These are phyloP conservation scores for Clonostachys solani DNA, from an alignment of 2,329 filamentous ascomycete genomes.

Conservation along the genomic window DNA sequence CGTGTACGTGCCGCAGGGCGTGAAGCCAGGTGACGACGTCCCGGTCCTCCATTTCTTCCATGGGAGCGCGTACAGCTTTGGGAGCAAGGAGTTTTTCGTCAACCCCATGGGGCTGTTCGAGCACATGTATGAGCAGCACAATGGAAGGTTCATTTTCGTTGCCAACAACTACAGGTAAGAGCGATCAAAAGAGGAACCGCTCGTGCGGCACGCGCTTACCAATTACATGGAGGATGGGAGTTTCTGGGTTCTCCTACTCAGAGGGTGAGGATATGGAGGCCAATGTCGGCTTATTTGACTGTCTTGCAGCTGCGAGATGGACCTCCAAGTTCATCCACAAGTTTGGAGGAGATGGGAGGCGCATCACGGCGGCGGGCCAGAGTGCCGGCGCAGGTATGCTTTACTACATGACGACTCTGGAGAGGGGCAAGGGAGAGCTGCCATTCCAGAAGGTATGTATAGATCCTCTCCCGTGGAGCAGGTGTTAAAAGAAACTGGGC, in stretches of 20 bases:
- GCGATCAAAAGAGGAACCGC: no score
- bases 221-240: conserved; percentile 3
- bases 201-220: not conserved
- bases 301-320: conserved; percentile 22
- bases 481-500: no score
- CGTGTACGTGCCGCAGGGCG: conserved; percentile 10
- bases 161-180: conserved; percentile 11
- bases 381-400: conserved; percentile 37
- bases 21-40: conserved; percentile 9
- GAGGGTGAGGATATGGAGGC: conserved; percentile 8
- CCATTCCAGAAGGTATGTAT: conserved; percentile 27
- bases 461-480: no score
- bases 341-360: conserved; percentile 18
- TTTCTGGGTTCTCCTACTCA: conserved; percentile 8
- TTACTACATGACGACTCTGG: conserved; percentile 47
- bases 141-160: conserved; percentile 10
- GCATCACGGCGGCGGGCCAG: conserved; percentile 23
- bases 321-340: conserved; percentile 18
- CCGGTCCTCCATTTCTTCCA: conserved; percentile 11
- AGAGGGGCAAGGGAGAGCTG: conserved; percentile 21
- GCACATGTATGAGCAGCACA: conserved; percentile 3
- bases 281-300: conserved; percentile 20
- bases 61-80: conserved; percentile 11
- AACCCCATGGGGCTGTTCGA: conserved; percentile 10
- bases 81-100: conserved; percentile 10